A percentile compares a stretch with the other conserved stretches of the same genome.
Conservation (phyloP, 2,329 filamentous ascomycete species). For the Fusarium longipes region DNA sequence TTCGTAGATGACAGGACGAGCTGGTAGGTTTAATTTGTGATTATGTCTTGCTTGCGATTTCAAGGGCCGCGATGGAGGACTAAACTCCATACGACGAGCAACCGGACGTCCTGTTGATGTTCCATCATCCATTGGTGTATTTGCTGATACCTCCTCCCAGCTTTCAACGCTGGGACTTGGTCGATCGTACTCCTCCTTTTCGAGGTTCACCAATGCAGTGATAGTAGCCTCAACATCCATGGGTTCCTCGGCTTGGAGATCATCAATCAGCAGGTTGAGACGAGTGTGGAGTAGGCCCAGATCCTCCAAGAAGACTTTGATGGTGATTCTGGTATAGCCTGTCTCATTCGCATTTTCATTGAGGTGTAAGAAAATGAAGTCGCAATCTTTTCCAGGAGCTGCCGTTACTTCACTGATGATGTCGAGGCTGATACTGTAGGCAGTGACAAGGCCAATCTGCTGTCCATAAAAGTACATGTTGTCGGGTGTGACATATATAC, state of each 20-base stretch:
- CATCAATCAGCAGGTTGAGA: conserved; percentile 86
- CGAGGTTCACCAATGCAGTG: conserved; percentile 78
- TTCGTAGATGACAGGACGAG: conserved; percentile 83
- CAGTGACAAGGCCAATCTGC: conserved; percentile 88
- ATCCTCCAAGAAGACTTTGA: conserved; percentile 94
- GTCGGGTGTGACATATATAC: conserved; percentile 87
- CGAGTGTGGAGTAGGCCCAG: conserved; percentile 83
- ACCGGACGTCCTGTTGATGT: conserved; percentile 56
- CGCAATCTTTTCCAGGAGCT: conserved; percentile 88
- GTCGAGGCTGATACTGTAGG: conserved; percentile 79
- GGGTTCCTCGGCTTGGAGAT: conserved; percentile 77
- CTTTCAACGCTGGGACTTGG: conserved; percentile 82
- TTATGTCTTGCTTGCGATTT: conserved; percentile 54
- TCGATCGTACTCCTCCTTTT: conserved; percentile 68
- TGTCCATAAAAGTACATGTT: conserved; percentile 98
- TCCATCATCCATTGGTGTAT: conserved; percentile 68
- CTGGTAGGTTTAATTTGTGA: conserved; percentile 83
- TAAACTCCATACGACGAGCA: conserved; percentile 50
- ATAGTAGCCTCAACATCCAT: conserved; percentile 77
- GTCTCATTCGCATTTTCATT: conserved; percentile 70
- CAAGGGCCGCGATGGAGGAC: conserved; percentile 51
- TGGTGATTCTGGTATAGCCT: conserved; percentile 78
- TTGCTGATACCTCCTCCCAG: conserved; percentile 83
- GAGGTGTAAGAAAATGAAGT: conserved; percentile 88
- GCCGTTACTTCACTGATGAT: conserved; percentile 89